These are phyloP conservation scores for Paecilomyces fulvus DNA, from an alignment of 2,329 filamentous ascomycete species.

Conservation along the genomic window DNA sequence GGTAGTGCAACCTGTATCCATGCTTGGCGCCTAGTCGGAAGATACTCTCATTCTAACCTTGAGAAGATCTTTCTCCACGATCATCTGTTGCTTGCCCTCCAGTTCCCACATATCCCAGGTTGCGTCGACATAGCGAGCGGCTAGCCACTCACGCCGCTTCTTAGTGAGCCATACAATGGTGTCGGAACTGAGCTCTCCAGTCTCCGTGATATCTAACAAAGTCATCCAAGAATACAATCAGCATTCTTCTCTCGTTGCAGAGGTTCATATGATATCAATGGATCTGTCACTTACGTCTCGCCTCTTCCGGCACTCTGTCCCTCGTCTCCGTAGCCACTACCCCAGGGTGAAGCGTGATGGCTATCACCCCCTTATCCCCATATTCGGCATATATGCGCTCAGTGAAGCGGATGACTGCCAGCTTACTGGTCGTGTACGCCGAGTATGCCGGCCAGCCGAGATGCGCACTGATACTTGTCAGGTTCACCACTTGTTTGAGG, in stretches of 20 bases:
- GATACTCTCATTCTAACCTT: neutral
- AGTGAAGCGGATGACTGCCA: constrained; percentile 42
- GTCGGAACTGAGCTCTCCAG: constrained; percentile 34
- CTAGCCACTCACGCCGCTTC: constrained; percentile 38
- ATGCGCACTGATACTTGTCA: constrained; percentile 36
- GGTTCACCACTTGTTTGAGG: constrained; percentile 38
- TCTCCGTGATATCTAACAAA: constrained; percentile 22
- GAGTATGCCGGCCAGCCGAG: constrained; percentile 27
- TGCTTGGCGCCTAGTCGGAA: neutral
- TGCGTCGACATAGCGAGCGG: constrained; percentile 36
- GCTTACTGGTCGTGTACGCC: constrained; percentile 42
- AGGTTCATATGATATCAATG: neutral
- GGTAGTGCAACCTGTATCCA: neutral
- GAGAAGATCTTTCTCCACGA: constrained; percentile 19
- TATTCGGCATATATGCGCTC: constrained; percentile 44
- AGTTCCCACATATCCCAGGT: constrained; percentile 44
- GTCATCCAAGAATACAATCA: constrained; percentile 6
- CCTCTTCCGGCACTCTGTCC: constrained; percentile 18
- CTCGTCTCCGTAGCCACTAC: constrained; percentile 32
- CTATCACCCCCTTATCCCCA: constrained; percentile 32
- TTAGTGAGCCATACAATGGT: constrained; percentile 37
- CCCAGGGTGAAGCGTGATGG: constrained; percentile 35
- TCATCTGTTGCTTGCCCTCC: constrained; percentile 32
- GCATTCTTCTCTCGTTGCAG: neutral
- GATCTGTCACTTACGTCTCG: neutral